A percentile compares a stretch with the other conserved stretches of the same genome.
These are phyloP conservation scores for Filobasidium floriforme DNA, from an alignment of 768 basidiomycete genomes.

Conservation along the genomic window DNA sequence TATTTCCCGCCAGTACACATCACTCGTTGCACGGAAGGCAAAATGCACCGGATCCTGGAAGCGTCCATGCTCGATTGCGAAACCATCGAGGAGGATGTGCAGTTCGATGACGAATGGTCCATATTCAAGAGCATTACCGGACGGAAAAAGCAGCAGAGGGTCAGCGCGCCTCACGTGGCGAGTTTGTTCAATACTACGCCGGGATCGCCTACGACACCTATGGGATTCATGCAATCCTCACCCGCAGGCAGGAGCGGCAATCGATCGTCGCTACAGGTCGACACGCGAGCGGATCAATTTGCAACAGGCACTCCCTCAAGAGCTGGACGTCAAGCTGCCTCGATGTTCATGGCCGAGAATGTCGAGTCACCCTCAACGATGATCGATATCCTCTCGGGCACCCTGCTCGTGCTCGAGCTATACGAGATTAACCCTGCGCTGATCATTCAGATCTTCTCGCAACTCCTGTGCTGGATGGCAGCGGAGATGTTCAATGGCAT, in stretches of 20 bases:
- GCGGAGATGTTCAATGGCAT: conserved; percentile 55
- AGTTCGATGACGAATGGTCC: conserved; percentile 92
- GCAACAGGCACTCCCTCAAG: not conserved
- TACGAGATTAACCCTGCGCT: conserved; percentile 83
- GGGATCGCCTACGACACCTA: not conserved
- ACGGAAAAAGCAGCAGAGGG: conserved; percentile 35
- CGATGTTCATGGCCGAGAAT: not conserved
- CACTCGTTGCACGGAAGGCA: conserved; percentile 81
- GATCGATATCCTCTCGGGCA: conserved; percentile 70
- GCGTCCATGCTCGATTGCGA: conserved; percentile 72
- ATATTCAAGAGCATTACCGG: conserved; percentile 46
- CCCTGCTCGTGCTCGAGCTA: conserved; percentile 72
- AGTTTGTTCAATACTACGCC: conserved; percentile 3
- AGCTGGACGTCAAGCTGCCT: not conserved
- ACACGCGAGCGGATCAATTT: not conserved
- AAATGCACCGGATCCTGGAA: conserved; percentile 80
- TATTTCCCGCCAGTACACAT: conserved; percentile 83
- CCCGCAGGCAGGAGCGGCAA: not conserved
- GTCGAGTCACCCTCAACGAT: conserved; percentile 51
- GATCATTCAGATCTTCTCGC: conserved; percentile 85
- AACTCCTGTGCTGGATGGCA: conserved; percentile 97
- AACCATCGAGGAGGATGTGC: conserved; percentile 63
- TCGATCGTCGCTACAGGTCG: not conserved
- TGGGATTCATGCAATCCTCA: not conserved
- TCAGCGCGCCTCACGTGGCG: conserved; percentile 6